phyloP scores from a whole-genome alignment of 768 basidiomycete genomes.

The Termitomyces heimii region DNA sequence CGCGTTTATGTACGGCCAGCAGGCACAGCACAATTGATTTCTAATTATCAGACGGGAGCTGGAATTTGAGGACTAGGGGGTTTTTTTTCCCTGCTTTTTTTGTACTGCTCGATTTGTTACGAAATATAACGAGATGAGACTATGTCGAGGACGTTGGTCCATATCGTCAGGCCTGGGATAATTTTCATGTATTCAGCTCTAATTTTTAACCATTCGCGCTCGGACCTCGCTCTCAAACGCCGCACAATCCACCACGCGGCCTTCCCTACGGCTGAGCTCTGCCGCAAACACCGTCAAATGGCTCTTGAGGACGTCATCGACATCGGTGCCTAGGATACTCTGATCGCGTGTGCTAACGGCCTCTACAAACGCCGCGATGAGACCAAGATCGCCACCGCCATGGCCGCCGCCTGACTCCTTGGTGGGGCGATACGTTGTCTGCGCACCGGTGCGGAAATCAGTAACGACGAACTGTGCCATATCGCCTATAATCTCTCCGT shows the following conservation, averaged over 20 bases:
- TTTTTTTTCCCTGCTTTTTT: neutral
- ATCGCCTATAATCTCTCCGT: slow-evolving; percentile 87
- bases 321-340: slow-evolving; percentile 55
- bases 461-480: slow-evolving; percentile 72
- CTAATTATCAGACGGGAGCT: slow-evolving; percentile 76
- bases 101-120: slow-evolving; percentile 20
- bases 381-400: slow-evolving; percentile 77
- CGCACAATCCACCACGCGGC: slow-evolving; percentile 60
- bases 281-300: slow-evolving; percentile 88
- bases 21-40: too few species aligned
- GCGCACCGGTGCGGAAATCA: slow-evolving; percentile 59
- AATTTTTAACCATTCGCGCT: slow-evolving; percentile 12
- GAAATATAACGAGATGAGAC: too few species aligned
- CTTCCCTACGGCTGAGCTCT: slow-evolving; percentile 68
- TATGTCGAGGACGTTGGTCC: slow-evolving; percentile 28
- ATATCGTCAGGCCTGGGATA: slow-evolving; percentile 36
- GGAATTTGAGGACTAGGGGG: slow-evolving; percentile 53
- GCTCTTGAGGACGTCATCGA: slow-evolving; percentile 65
- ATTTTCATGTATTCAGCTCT: slow-evolving; percentile 7
- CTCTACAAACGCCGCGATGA: slow-evolving; percentile 70
- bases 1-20: too few species aligned
- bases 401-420: slow-evolving; percentile 61
- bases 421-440: slow-evolving; percentile 40
- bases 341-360: slow-evolving; percentile 67
- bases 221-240: slow-evolving; percentile 56